Evolutionary conservation across 306 rosid genomes (phyloP), one percentile per base, ranked within the genome.

Genomic region (barrel medic (Medicago truncatula)): DNA sequence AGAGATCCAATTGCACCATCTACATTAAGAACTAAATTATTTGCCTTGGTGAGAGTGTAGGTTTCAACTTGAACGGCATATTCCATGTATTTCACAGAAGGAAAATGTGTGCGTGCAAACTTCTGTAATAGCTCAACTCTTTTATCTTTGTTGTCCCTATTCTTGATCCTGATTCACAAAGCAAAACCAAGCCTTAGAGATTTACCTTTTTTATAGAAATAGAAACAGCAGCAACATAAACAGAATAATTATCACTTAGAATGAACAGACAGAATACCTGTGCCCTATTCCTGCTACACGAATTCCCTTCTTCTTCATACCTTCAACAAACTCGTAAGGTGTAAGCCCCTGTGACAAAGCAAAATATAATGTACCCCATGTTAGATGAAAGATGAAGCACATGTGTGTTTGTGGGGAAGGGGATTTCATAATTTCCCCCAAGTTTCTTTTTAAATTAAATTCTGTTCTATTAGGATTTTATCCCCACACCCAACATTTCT

Each of bases 211-310:
- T 7, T 44, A 54, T 40, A 44, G 28, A 17, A 79, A 54, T 40
- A 44, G 40, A 17, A 79, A 63, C 70, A 66, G 67, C 52, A 56
- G 74, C 67, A 63, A 20, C 28, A 80, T 54, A 68, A 66, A 66
- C 41, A 36, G 36, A 78, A 58, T 40, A 63, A 49, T 59, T 47
- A 60, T 56, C 43, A 41, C 76, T 75, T 39, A 38, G 31, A 63
- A 62, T 66, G 25, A 70, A 75, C 61, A 56, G 20, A 67, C 20
- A 9, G 68, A 61, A 17, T 47, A 96, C 99, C 99, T 90, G 83
- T 96, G 99, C 76, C 99, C 99, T 79, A 96, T 96, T 85, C 99
- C 99, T 59, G 98, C 98, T 82, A 92, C 99, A 39, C 96, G 98
- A 74, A 92, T 90, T 78, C 99, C 99, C 85, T 87, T 96, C 91